A percentile compares a stretch with the other conserved stretches of the same genome.
phyloP scores from a whole-genome alignment of 257 asterid species.

The Jacaranda mimosifolia region DNA sequence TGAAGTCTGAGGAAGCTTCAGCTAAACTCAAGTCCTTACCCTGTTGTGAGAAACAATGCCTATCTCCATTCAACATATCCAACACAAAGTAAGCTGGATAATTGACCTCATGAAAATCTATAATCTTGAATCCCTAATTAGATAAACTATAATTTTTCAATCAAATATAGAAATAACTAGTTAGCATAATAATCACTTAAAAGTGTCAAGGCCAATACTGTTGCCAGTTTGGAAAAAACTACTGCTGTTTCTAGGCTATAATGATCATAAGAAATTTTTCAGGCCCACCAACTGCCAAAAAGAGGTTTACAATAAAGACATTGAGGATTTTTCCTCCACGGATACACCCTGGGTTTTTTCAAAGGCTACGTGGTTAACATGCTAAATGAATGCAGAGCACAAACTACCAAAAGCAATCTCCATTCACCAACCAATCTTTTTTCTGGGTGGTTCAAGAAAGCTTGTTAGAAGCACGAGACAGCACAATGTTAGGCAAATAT shows the following conservation, averaged over 20 bases:
- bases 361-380: neutral
- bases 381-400: neutral
- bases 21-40: neutral
- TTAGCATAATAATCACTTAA: neutral
- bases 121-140: neutral
- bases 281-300: neutral
- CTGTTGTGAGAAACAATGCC: neutral
- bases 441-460: neutral
- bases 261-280: neutral
- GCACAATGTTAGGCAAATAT: neutral
- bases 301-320: neutral
- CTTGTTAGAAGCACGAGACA: neutral
- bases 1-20: neutral
- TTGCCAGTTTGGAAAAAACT: neutral
- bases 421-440: neutral
- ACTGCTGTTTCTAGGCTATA: neutral
- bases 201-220: neutral
- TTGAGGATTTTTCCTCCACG: neutral
- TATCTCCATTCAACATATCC: neutral
- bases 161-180: neutral
- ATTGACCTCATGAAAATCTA: neutral
- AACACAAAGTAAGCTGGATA: neutral
- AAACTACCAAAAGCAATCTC: conserved; percentile 2
- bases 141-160: neutral
- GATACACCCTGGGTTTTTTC: neutral